Base-by-base conservation (phyloP, 148 eudicot genomes). In the Nepenthes mirabilis region DNA sequence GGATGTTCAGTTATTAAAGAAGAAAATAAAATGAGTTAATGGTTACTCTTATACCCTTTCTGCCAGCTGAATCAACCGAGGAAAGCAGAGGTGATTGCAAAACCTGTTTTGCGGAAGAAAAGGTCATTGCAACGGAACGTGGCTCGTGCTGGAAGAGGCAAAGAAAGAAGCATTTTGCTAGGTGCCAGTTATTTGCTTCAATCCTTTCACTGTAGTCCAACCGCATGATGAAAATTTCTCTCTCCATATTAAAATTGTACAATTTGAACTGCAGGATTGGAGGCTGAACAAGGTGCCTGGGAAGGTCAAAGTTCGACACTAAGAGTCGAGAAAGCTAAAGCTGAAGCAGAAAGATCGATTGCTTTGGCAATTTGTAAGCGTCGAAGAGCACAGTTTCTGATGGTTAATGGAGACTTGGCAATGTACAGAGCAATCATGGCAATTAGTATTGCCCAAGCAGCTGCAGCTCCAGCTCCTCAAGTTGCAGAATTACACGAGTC, bases 371-470 rank as follows among this genome's bases (percentile, higher is more conserved):
- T 80, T 59, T 50, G 9, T 35, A 93, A 88, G 75, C 91, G 99
- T 9, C 82, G 66, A 47, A 77, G 70, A 67, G 99, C 96, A 0
- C 99, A 93, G 73, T 40, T 61, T 52, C 75, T 88, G 57, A 80
- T 84, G 88, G 91, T 77, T 70, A 79, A 70, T 63, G 99, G 96
- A 8, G 99, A 93, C 60, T 33, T 82, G 68, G 88, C 80, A 3
- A 73, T 81, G 48, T 93, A 88, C 63, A 79, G 83, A 71, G 96
- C 98, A 9, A 59, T 82, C 11, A 82, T 93, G 83, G 96, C 96
- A 11, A 67, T 88, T 43, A 70, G 85, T 72, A 85, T 88, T 12
- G 88, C 98, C 1, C 96, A 83, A 71, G 74, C 83, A 12, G 76
- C 6, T 45, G 48, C 48, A 45, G 48, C 48, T 45, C 48, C 6